A percentile compares a stretch with the other conserved stretches of the same genome.
phyloP scores from a whole-genome alignment of 2,329 filamentous ascomycete genomes.

The Fusarium sp. region DNA sequence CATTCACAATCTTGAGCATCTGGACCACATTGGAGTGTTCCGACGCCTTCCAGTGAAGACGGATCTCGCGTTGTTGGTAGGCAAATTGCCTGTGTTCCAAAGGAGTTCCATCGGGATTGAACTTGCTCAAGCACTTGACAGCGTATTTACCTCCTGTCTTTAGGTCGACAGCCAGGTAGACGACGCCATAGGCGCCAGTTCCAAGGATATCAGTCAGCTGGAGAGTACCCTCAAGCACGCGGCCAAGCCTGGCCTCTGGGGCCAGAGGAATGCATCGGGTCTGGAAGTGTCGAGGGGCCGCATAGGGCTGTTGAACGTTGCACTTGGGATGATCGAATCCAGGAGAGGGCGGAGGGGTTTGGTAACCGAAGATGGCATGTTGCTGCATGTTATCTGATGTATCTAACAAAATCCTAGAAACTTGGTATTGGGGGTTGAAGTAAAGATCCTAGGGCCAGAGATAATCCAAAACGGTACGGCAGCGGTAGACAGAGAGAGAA shows the following conservation, averaged over 20 bases:
- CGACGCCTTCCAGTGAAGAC: conserved; percentile 89
- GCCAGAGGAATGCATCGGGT: conserved; percentile 67
- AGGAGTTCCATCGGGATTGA: conserved; percentile 75
- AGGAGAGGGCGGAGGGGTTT: conserved; percentile 69
- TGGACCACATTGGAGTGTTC: conserved; percentile 94
- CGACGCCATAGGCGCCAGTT: conserved; percentile 95
- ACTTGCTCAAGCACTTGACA: conserved; percentile 96
- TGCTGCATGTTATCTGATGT: conserved; percentile 68
- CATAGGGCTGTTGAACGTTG: conserved; percentile 55
- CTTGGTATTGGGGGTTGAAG: conserved; percentile 34
- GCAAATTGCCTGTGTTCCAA: conserved; percentile 87
- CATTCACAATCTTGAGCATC: conserved; percentile 92
- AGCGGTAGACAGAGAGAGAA: conserved; percentile 37
- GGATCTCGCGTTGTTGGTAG: conserved; percentile 94
- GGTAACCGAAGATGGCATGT: conserved; percentile 68
- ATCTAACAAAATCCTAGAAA: conserved; percentile 44
- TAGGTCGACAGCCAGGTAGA: conserved; percentile 90
- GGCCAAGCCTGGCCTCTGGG: conserved; percentile 89
- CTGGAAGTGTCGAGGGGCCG: conserved; percentile 55
- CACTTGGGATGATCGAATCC: conserved; percentile 64
- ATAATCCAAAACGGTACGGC: conserved; percentile 44
- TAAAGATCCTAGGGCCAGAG: conserved; percentile 38
- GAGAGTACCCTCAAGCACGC: conserved; percentile 83
- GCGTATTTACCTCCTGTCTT: conserved; percentile 86
- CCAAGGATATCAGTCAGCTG: conserved; percentile 88